A percentile compares a stretch with the other conserved stretches of the same genome.
Evolutionary conservation across 2,329 filamentous ascomycete species (phyloP).

Genomic region (Colletotrichum trifolii): DNA sequence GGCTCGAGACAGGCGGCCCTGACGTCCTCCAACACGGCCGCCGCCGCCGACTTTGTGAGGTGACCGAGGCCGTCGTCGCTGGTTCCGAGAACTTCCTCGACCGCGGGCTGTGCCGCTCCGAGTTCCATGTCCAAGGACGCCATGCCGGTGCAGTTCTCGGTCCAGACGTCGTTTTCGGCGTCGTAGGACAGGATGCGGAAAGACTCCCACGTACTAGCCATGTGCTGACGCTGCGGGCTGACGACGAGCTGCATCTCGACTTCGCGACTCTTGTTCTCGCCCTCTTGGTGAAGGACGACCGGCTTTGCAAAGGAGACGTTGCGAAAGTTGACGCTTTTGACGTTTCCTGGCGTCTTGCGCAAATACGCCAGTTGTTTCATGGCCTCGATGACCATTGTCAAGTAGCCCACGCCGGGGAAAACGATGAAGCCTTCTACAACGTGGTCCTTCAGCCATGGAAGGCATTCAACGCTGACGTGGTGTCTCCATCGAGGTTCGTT

Average conservation of each 20-base stretch:
- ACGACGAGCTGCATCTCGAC: constrained; percentile 35
- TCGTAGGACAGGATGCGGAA: constrained; percentile 46
- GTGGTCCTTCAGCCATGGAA: constrained; percentile 62
- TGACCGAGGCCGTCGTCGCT: not conserved
- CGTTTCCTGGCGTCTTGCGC: constrained; percentile 14
- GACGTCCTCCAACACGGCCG: too few relatives aligned
- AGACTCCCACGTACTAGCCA: constrained; percentile 40
- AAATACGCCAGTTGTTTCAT: constrained; percentile 40
- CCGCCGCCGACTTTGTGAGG: too few relatives aligned
- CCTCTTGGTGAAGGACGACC: constrained; percentile 19
- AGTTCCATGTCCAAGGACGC: constrained; percentile 6
- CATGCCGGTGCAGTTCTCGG: constrained; percentile 38
- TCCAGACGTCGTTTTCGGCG: constrained; percentile 28
- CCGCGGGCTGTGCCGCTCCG: not conserved
- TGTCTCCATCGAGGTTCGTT: constrained; percentile 53
- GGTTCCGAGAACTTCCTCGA: not conserved
- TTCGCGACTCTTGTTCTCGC: constrained; percentile 2
- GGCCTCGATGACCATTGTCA: constrained; percentile 53
- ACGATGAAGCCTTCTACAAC: constrained; percentile 58
- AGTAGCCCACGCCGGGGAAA: constrained; percentile 56
- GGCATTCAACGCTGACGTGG: constrained; percentile 47
- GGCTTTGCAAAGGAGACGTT: constrained; percentile 35
- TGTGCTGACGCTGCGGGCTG: constrained; percentile 8
- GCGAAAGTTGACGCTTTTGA: constrained; percentile 21
- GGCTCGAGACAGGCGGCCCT: too few relatives aligned